Evolutionary conservation across 2,329 filamentous ascomycete genomes (phyloP), one percentile per base, ranked within the genome.

Genomic region (Ascomycota sp.): DNA sequence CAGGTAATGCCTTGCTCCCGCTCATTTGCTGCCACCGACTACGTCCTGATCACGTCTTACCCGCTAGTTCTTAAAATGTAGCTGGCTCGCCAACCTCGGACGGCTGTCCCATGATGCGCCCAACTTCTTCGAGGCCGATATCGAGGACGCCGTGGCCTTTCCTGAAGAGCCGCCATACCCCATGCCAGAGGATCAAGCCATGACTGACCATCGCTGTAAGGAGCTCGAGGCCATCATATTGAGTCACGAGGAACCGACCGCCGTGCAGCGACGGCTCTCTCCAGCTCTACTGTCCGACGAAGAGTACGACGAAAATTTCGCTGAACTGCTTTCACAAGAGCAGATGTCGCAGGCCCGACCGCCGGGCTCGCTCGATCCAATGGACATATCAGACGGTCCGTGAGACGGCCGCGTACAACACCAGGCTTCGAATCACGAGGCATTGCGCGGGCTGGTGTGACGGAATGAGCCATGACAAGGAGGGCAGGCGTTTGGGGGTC

Each of bases 281-380:
- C 52, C 55, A 2, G 42, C 48, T 7, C 43, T 46, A 1, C 46
- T 57, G 21, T 60, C 54, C 1, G 68, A 73, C 30, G 67, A 72
- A 27, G 68, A 72, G 26, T 75, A 72, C 40, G 69, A 75, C 37
- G 52, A 59, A 28, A 48, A 74, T 8, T 75, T 93, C 36, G 50
- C 44, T 9, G 52, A 55, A 33, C 39, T 55, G 11, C 41, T 54
- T 7, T 40, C 46, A 9, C 46, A 49, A 35, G 47, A 53, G 32
- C 38, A 42, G 20, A 22, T 25, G 9, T 33, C 31, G 40, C 31
- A 36, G 11, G 26, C 29, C 7, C 27, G 31, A 8, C 29, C 37
- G 13, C 31, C 32, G 13, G 34, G 38, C 19, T 36, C 41, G 3
- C 51, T 50, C 15, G 50, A 57, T 21, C 48, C 57, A 23, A 64